Percentiles rank a stretch among this genome's conserved stretches.
Evolutionary conservation across 345 rosid genomes (phyloP).

Genomic region (Erucastrum elatum): DNA sequence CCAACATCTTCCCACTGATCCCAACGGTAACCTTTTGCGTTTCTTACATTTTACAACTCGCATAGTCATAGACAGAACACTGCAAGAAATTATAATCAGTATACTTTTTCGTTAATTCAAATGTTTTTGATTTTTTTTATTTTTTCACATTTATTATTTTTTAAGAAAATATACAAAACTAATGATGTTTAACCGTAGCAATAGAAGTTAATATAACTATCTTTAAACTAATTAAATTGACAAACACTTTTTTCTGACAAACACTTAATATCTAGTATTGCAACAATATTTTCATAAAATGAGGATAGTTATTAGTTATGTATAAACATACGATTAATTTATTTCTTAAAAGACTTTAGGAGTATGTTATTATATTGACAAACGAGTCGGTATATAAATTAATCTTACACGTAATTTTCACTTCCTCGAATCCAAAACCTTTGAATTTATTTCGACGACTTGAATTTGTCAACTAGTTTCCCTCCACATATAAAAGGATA

Average conservation of each 20-base stretch:
- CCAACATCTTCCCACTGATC: slow-evolving; percentile 38
- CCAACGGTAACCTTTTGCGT: slow-evolving; percentile 28
- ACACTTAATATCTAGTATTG: background rate
- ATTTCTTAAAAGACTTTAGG: background rate
- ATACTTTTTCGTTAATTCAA: background rate
- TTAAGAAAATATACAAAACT: background rate
- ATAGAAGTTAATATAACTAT: background rate
- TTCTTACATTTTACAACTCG: slow-evolving; percentile 5
- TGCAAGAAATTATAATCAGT: background rate
- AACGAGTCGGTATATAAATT: background rate
- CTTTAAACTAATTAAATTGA: background rate
- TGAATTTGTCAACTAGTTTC: background rate
- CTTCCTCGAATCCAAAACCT: slow-evolving; percentile 1
- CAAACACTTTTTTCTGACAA: background rate
- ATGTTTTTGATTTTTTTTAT: background rate
- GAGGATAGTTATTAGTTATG: background rate
- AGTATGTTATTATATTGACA: background rate
- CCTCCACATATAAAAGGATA: slow-evolving; percentile 1
- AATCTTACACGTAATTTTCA: background rate
- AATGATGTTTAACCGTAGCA: background rate
- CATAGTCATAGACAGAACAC: background rate
- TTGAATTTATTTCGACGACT: slow-evolving; percentile 8
- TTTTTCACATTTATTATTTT: background rate
- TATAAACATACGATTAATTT: background rate
- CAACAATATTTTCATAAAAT: background rate